Percentiles rank a stretch among this genome's conserved stretches.
Conservation (phyloP, 768 basidiomycete species). For the Infundibulicybe gibba region DNA sequence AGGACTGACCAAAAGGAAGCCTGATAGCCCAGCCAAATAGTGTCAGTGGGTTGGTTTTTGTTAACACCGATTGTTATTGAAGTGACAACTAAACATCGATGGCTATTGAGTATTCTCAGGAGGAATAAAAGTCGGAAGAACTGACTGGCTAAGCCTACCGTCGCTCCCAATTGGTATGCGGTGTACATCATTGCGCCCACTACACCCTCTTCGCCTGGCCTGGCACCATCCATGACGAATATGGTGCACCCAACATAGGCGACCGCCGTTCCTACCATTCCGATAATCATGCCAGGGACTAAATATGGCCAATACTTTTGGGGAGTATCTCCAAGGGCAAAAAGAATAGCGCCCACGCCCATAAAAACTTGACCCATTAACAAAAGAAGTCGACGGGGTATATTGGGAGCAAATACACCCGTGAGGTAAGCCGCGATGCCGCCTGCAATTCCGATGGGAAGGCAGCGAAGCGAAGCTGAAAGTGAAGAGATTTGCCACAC, state of each 20-base stretch:
- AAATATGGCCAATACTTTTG: conserved; percentile 37
- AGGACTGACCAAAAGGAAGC: conserved; percentile 1
- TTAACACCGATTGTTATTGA: conserved; percentile 1
- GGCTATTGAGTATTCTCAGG: background rate
- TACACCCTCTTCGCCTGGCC: conserved; percentile 8
- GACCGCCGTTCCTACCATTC: conserved; percentile 37
- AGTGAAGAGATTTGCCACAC: conserved; percentile 28
- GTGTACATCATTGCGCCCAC: conserved; percentile 11
- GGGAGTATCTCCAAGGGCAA: conserved; percentile 34
- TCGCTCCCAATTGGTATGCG: conserved; percentile 6
- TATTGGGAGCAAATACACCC: conserved; percentile 1
- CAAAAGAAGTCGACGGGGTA: conserved; percentile 3
- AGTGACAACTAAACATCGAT: background rate
- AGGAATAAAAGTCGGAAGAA: background rate
- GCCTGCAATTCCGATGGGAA: conserved; percentile 5
- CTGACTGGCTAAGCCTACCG: conserved; percentile 7
- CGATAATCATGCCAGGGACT: conserved; percentile 45
- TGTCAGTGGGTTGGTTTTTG: background rate
- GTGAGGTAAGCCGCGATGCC: conserved; percentile 3
- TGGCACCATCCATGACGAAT: conserved; percentile 7
- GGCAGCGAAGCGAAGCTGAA: conserved; percentile 28
- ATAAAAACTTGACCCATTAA: conserved; percentile 16
- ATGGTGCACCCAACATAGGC: conserved; percentile 21
- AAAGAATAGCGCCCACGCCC: conserved; percentile 30
- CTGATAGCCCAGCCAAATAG: background rate